Conservation (phyloP, 345 rosid genomes). For the Bruguiera parviflora region DNA sequence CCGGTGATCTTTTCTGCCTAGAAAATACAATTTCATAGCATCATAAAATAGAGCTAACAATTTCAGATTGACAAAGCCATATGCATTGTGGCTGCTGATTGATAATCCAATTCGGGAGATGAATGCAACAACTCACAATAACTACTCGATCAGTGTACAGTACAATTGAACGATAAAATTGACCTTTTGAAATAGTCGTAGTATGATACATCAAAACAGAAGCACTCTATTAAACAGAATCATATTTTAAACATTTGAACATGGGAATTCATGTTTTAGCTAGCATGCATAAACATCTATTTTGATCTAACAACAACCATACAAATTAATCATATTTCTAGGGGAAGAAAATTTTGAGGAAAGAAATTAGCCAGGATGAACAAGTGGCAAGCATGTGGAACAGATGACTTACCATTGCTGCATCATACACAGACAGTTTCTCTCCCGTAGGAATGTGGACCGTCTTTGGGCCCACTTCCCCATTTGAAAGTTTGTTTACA, state of each 20-base stretch:
- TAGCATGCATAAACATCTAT: neutral
- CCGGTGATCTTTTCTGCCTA: neutral
- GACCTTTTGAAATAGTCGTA: neutral
- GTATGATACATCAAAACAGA: neutral
- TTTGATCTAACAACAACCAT: neutral
- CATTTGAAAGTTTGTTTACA: conserved; percentile 94
- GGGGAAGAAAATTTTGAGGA: neutral
- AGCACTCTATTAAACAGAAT: neutral
- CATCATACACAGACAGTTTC: conserved; percentile 90
- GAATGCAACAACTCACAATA: neutral
- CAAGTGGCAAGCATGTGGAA: neutral
- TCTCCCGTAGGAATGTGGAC: conserved; percentile 91
- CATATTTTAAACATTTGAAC: neutral
- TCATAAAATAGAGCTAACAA: neutral
- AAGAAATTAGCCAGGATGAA: neutral
- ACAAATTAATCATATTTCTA: neutral
- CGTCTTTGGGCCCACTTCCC: conserved; percentile 95
- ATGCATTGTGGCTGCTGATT: neutral
- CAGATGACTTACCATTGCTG: conserved; percentile 62
- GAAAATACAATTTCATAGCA: neutral
- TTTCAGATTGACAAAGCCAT: no score
- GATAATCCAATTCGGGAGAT: neutral
- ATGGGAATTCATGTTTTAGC: neutral
- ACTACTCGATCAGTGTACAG: neutral
- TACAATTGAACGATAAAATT: neutral